phyloP scores from a whole-genome alignment of 2,329 filamentous ascomycete genomes.

The Fusarium duplospermum region DNA sequence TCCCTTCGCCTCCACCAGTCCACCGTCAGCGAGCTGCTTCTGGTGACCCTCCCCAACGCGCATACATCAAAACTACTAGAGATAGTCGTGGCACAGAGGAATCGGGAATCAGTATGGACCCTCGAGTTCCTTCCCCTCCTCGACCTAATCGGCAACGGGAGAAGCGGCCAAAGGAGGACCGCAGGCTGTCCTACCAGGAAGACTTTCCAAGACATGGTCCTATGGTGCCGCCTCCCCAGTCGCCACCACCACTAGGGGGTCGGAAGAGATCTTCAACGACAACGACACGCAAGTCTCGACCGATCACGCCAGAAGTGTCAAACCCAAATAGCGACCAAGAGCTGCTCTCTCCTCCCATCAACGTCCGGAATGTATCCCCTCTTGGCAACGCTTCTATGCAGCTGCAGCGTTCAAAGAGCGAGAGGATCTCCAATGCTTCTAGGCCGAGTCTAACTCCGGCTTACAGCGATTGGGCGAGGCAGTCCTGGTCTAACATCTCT shows the following conservation, averaged over 20 bases:
- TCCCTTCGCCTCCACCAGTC: not conserved
- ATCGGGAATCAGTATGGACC: not conserved
- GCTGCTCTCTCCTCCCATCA: not conserved
- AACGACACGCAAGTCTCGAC: not conserved
- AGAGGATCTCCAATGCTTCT: not conserved
- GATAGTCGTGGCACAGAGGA: not conserved
- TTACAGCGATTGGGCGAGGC: not conserved
- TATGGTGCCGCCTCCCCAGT: not conserved
- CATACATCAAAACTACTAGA: not conserved
- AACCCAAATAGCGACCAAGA: not conserved
- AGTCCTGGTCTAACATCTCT: not conserved
- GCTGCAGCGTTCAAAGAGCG: constrained; percentile 2
- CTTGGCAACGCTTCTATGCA: not conserved
- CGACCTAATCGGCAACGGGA: not conserved
- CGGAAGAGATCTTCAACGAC: not conserved
- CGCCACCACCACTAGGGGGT: not conserved
- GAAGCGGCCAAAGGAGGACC: not conserved
- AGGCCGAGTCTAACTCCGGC: not conserved
- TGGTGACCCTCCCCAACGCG: not conserved
- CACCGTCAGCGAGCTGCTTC: not conserved
- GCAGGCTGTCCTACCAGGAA: not conserved
- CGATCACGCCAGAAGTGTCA: not conserved
- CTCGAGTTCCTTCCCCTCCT: constrained; percentile 1
- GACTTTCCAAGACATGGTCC: not conserved
- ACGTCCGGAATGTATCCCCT: not conserved